Conservation (phyloP, 805 yeast genomes). For the Limtongia smithiae region DNA sequence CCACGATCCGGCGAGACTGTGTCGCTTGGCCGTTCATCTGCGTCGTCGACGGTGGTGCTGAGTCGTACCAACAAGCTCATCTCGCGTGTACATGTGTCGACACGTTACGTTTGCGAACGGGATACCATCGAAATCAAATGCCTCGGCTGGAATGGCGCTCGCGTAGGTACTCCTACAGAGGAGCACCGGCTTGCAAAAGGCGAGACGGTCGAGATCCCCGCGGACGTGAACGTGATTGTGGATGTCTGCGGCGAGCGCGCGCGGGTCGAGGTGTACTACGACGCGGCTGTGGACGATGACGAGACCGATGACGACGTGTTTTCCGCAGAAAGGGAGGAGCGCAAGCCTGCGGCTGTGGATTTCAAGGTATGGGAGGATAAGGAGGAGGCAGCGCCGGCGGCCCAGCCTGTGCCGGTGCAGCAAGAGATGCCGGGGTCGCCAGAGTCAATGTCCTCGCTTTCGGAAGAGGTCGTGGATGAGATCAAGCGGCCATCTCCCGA, state of each 20-base stretch:
- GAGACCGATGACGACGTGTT: slow-evolving; percentile 41
- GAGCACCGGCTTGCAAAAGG: slow-evolving; percentile 55
- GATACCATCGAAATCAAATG: slow-evolving; percentile 58
- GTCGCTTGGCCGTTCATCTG: slow-evolving; percentile 66
- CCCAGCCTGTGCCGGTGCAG: neutral
- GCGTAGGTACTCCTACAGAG: slow-evolving; percentile 51
- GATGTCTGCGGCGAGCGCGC: slow-evolving; percentile 68
- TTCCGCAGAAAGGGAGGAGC: neutral
- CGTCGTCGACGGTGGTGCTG: slow-evolving; percentile 50
- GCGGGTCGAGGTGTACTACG: slow-evolving; percentile 49
- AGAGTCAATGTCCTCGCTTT: no score
- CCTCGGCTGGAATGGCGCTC: slow-evolving; percentile 77
- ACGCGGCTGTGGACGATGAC: slow-evolving; percentile 48
- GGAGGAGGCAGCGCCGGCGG: neutral
- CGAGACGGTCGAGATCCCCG: slow-evolving; percentile 65
- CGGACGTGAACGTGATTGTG: slow-evolving; percentile 55
- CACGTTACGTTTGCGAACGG: slow-evolving; percentile 43
- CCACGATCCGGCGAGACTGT: slow-evolving; percentile 41
- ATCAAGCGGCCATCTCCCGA: no score
- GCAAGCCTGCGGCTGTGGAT: slow-evolving; percentile 3
- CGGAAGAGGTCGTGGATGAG: no score
- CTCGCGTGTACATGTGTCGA: slow-evolving; percentile 61
- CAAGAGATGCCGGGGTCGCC: no score
- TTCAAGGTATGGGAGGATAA: slow-evolving; percentile 20
- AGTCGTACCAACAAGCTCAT: slow-evolving; percentile 52